These are phyloP conservation scores for Amauroascus verrucosus DNA, from an alignment of 2,329 filamentous ascomycete species.

Conservation along the genomic window DNA sequence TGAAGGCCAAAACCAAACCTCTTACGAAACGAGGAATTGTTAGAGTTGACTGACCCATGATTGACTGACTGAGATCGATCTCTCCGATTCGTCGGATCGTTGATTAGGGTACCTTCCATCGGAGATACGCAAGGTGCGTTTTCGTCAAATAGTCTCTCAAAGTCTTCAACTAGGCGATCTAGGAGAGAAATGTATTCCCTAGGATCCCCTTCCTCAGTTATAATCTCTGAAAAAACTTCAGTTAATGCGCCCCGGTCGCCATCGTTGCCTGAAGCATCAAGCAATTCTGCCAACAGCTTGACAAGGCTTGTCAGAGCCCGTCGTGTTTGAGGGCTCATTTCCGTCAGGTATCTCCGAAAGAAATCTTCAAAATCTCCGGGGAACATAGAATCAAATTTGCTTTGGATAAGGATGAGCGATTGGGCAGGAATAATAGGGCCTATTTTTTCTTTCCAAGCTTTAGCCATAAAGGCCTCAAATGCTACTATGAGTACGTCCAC, in stretches of 20 bases:
- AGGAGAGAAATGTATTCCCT: slow-evolving; percentile 79
- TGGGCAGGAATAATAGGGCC: slow-evolving; percentile 68
- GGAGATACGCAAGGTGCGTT: slow-evolving; percentile 37
- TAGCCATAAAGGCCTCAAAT: slow-evolving; percentile 84
- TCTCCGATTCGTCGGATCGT: slow-evolving; percentile 52
- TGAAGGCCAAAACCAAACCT: slow-evolving; percentile 74
- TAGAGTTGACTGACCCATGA: slow-evolving; percentile 69
- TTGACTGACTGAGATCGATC: slow-evolving; percentile 52
- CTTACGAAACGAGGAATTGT: slow-evolving; percentile 71
- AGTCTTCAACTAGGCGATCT: slow-evolving; percentile 81
- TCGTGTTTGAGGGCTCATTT: slow-evolving; percentile 50
- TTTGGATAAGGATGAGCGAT: slow-evolving; percentile 62
- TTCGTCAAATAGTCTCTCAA: slow-evolving; percentile 76
- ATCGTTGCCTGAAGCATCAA: slow-evolving; percentile 84
- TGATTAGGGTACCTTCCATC: slow-evolving; percentile 34
- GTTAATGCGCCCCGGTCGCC: slow-evolving; percentile 81
- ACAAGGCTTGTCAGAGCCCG: slow-evolving; percentile 75
- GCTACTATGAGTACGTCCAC: slow-evolving; percentile 81
- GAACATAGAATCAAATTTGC: slow-evolving; percentile 34
- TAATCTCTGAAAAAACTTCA: slow-evolving; percentile 74
- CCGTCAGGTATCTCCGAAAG: slow-evolving; percentile 44
- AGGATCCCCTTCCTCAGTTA: slow-evolving; percentile 66
- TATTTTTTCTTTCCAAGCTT: slow-evolving; percentile 82
- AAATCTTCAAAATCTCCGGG: slow-evolving; percentile 45
- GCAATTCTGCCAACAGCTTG: slow-evolving; percentile 72